Base-by-base conservation (phyloP, 169 alveolate genomes). In the Theileria parva region DNA sequence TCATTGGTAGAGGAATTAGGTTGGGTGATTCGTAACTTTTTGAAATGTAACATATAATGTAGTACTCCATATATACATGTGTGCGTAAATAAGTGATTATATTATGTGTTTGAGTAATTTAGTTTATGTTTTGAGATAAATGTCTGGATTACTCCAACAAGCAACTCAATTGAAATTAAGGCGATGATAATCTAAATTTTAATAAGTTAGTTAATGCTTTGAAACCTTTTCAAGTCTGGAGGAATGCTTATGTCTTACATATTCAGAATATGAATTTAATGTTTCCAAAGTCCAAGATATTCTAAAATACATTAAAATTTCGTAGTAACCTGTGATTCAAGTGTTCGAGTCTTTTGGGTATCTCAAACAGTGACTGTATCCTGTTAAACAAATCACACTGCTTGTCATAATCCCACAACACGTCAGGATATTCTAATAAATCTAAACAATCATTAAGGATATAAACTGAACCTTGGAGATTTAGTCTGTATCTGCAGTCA, bases 1-100 rank as follows among this genome's bases (percentile, higher is more conserved):
- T 92, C 67, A 85, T 91, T 27, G 96, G 96, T 1, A 71, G 95
- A 51, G 96, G 96, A 34, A 74, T 92, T 21, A 44, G 96, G 27
- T 73, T 92, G 59, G 95, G 95, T 17, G 86, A 68, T 30, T 85
- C 69, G 39, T 86, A 65, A 80, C n/a, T 39, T 2, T 32, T 32
- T 60, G 4, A 28, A 28, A 30, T 60, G 50, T 60, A 30, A 30
- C 34, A 60, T 28, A 60, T 60, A 60, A 44, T 44, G 53, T 44
- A 44, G 53, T 44, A 44, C 53, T 11, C 53, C 37, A 32, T 32
- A 32, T 32, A 32, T 32, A 32, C 5, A 32, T 32, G 1, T 32
- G 8, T 44, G 8, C 4, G 8, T 37, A 37, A 4, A 37, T 37
- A 37, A 37, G 48, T 13, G 1, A 44, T 44, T 11, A 44, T 44